Evolutionary conservation across 805 yeast species (phyloP), one percentile per base, ranked within the genome.

Genomic region (Sugiyamaella floridensis): DNA sequence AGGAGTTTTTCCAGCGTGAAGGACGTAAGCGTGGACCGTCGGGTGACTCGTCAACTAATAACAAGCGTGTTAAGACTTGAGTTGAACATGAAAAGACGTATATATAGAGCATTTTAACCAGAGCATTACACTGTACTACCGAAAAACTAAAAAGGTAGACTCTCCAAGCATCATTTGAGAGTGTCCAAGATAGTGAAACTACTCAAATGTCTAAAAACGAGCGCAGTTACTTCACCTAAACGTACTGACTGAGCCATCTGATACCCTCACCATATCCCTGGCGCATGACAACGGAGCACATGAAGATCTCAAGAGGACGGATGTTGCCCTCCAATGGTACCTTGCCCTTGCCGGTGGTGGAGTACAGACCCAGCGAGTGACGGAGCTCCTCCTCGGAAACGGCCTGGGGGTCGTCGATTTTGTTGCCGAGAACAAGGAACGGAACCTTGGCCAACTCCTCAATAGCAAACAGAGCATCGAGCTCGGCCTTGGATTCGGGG

Each of bases 231-330:
- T 22, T 12, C 11, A 43, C 15, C 67, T 79, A 92, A 64, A 92
- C 92, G 73, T 86, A 92, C 75, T 93, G 96, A 57, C 97, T 89
- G 67, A 93, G 81, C 98, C 97, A 93, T 79, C 89, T 86, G 81
- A 93, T 89, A 58, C 96, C 99, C 64, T 93, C 98, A 56, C 96
- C 95, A 72, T 93, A 93, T 64, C 99, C 99, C 72, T 88, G 90
- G 80, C 98, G 88, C 96, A 90, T 86, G 52, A 90, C 97, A 60
- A 93, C 96, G 26, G 97, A 89, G 73, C 96, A 92, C 98, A 93
- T 93, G 72, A 82, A 93, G 45, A 93, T 82, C 75, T 93, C 99
- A 53, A 92, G 82, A 48, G 99, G 98, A 76, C 99, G 85, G 59
- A 79, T 79, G 56, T 77, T 81, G 56, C 82, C 85, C 43, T 80